Evolutionary conservation across 2,329 filamentous ascomycete genomes (phyloP).

Genomic region (Ustulina deusta): DNA sequence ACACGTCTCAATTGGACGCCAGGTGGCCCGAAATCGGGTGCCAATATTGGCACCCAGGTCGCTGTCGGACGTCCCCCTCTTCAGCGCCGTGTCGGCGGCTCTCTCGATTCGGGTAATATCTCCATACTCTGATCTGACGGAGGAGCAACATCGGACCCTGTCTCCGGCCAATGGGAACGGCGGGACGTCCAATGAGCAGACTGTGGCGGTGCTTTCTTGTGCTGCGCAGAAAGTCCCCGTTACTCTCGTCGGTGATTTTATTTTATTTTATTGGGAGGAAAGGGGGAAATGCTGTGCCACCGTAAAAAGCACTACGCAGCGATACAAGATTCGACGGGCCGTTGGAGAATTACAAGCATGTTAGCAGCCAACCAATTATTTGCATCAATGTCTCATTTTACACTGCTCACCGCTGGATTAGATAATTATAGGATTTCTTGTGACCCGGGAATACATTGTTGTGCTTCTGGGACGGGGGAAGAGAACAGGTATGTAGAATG

Average conservation of each 20-base stretch:
- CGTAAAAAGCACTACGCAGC: constrained; percentile 13
- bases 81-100: constrained; percentile 34
- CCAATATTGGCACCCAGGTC: constrained; percentile 12
- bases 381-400: constrained; percentile 22
- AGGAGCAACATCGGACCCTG: constrained; percentile 8
- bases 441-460: background rate
- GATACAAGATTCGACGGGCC: constrained; percentile 16
- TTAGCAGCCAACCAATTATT: constrained; percentile 12
- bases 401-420: constrained; percentile 1
- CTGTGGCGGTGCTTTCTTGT: constrained; percentile 28
- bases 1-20: background rate
- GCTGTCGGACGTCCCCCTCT: background rate
- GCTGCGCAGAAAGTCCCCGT: constrained; percentile 4
- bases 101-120: constrained; percentile 11
- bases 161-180: constrained; percentile 13
- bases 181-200: background rate
- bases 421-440: constrained; percentile 3
- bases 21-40: background rate
- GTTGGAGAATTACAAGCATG: background rate
- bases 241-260: constrained; percentile 22
- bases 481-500: background rate
- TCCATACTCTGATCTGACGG: constrained; percentile 17
- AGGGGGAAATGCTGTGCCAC: constrained; percentile 27
- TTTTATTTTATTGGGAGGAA: background rate
- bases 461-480: background rate